phyloP scores from a whole-genome alignment of 2,329 filamentous ascomycete species.

The Blastomyces parvus region DNA sequence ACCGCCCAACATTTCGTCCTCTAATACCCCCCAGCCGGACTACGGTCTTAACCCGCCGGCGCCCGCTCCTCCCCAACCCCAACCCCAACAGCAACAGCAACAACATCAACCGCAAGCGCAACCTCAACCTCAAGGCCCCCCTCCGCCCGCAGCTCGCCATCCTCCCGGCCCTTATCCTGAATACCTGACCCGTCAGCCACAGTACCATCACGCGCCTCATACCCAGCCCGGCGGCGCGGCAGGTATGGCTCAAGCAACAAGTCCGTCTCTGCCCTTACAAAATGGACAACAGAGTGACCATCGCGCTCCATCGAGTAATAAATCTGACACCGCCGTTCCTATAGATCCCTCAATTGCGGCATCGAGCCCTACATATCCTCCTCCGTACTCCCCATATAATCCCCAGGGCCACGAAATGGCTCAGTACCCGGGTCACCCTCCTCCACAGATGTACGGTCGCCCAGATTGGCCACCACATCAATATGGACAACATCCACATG shows the following conservation, averaged over 20 bases:
- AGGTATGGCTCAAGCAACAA: slow-evolving; percentile 98
- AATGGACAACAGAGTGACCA: slow-evolving; percentile 65
- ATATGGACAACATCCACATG: slow-evolving; percentile 39
- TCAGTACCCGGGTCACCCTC: slow-evolving; percentile 49
- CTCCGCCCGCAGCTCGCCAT: slow-evolving; percentile 13
- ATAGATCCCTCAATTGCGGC: slow-evolving; percentile 98
- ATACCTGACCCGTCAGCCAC: slow-evolving; percentile 64
- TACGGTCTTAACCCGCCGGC: slow-evolving; percentile 65
- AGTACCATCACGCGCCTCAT: slow-evolving; percentile 65
- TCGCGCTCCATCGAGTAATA: slow-evolving; percentile 58
- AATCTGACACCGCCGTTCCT: slow-evolving; percentile 94
- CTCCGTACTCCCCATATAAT: slow-evolving; percentile 78
- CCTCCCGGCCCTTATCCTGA: slow-evolving; percentile 54
- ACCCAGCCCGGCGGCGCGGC: slow-evolving; percentile 64
- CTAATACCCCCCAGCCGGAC: slow-evolving; percentile 78
- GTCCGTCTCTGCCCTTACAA: slow-evolving; percentile 76
- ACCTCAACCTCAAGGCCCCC: slow-evolving; percentile 8
- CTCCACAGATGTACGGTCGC: slow-evolving; percentile 41
- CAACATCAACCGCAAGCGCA: slow-evolving; percentile 1
- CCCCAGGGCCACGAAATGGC: slow-evolving; percentile 77
- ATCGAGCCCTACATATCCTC: slow-evolving; percentile 82
- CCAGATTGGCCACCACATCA: slow-evolving; percentile 39
- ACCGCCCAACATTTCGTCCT: slow-evolving; percentile 60
- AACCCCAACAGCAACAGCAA: neutral
- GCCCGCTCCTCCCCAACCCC: slow-evolving; percentile 53